Evolutionary conservation across 2,329 filamentous ascomycete species (phyloP), one percentile per base, ranked within the genome.

Genomic region (Botryotinia globosa): DNA sequence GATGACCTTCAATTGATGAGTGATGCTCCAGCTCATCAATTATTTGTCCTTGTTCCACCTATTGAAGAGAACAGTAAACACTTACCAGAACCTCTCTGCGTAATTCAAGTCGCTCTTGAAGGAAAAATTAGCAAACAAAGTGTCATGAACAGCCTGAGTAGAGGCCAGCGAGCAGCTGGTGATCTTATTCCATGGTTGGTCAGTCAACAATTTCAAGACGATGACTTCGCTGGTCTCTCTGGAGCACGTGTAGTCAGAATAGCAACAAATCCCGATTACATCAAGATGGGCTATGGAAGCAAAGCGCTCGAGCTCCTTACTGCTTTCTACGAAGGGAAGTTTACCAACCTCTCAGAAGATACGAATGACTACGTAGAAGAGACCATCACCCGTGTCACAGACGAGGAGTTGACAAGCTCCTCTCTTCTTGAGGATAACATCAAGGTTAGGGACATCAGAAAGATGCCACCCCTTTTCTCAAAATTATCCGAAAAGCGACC

Each of bases 1-100:
- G 97, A 99, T 79, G 96, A 99, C 79, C 87, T 99, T n/a, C 96
- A 98, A 81, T 88, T 99, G 73, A 97, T 99, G 94, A 97, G 94
- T 74, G 96, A 99, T 82, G 96, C 96, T 1, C 96, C 96, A 1
- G 95, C 96, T 0, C 96, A 99, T 82, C 94, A 98, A 81, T 88
- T 99, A 10, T 99, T 96, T 79, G 96, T 98, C 16, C 89, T 99
- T 37, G 94, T 97, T 3, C 92, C 94, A 3, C 95, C 96, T 0
- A 90, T 95, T 25, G 87, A 92, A 4, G 92, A 95, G 76, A 89
- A 91, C 70, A 90, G 90, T 71, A 90, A 91, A 72, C 91, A 91
- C 77, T 85, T 99, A 10, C 96, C 96, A 0, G 96, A 98, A 80
- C 96, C 97, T 18, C 88, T 99, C 1, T 97, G 94, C 79, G 96